These are phyloP conservation scores for Leccinum olivaceopallidum DNA, from an alignment of 768 basidiomycete species.

Conservation along the genomic window DNA sequence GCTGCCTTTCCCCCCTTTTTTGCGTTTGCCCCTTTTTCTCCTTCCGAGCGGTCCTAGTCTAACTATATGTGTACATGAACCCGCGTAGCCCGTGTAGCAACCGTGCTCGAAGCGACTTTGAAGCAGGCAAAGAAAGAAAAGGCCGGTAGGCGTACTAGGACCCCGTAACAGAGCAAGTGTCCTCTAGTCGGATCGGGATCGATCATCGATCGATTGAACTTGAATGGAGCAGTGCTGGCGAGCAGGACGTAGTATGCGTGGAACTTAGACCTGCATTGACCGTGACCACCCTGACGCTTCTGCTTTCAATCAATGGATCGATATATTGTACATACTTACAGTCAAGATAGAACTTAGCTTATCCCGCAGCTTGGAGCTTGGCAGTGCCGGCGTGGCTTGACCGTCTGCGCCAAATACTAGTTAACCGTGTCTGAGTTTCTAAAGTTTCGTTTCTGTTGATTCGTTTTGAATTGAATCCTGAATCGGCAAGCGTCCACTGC, in stretches of 20 bases:
- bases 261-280: neutral
- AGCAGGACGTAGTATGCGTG: neutral
- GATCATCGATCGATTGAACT: neutral
- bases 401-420: neutral
- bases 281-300: neutral
- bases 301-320: neutral
- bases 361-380: neutral
- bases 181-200: neutral
- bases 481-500: neutral
- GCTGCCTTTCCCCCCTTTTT: neutral
- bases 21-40: neutral
- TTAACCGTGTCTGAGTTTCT: neutral
- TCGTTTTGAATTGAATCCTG: neutral
- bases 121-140: neutral
- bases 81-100: neutral
- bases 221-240: neutral
- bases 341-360: neutral
- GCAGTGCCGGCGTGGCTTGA: neutral
- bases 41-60: neutral
- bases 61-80: neutral
- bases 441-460: neutral
- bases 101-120: neutral
- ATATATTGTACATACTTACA: neutral
- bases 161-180: neutral
- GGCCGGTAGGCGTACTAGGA: neutral